These are phyloP conservation scores for Amanita phalloides DNA, from an alignment of 768 basidiomycete genomes.

Conservation along the genomic window DNA sequence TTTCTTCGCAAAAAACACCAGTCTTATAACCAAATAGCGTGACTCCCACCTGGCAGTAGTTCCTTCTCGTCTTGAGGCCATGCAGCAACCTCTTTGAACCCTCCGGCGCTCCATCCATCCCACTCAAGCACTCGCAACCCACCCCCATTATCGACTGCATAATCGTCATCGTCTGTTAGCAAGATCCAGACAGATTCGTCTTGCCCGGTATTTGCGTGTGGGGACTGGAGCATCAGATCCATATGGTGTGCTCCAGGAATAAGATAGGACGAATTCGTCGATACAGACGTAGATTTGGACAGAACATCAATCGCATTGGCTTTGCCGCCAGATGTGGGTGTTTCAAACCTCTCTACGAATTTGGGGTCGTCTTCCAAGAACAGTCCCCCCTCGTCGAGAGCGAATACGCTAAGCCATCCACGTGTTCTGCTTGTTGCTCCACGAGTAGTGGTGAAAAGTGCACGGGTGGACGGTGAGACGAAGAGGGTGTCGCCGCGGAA, in stretches of 20 bases:
- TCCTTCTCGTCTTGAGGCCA: conserved; percentile 23
- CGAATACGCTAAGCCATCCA: conserved; percentile 35
- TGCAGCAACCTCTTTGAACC: conserved; percentile 27
- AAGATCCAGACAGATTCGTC: conserved; percentile 32
- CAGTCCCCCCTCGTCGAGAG: conserved; percentile 27
- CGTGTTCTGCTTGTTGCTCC: conserved; percentile 22
- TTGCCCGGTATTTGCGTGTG: conserved; percentile 1
- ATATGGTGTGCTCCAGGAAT: not conserved
- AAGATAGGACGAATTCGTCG: not conserved
- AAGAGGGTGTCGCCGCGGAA: conserved; percentile 38
- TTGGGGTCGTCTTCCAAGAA: conserved; percentile 16
- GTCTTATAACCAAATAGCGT: conserved; percentile 34
- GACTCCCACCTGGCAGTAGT: conserved; percentile 33
- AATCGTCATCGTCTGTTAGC: conserved; percentile 37
- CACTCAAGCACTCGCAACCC: conserved; percentile 39
- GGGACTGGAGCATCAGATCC: not conserved
- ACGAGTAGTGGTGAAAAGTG: conserved; percentile 38
- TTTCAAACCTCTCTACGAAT: conserved; percentile 27
- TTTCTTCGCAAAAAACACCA: no score
- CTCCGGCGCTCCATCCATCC: conserved; percentile 32
- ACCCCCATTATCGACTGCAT: conserved; percentile 17
- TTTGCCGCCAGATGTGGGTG: conserved; percentile 38
- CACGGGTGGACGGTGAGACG: conserved; percentile 27
- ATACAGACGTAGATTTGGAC: conserved; percentile 13
- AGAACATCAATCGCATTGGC: conserved; percentile 39